Evolutionary conservation across 108 stramenopile genomes (phyloP), one percentile per base, ranked within the genome.

Genomic region (Pseudonitzschia delicatissima): DNA sequence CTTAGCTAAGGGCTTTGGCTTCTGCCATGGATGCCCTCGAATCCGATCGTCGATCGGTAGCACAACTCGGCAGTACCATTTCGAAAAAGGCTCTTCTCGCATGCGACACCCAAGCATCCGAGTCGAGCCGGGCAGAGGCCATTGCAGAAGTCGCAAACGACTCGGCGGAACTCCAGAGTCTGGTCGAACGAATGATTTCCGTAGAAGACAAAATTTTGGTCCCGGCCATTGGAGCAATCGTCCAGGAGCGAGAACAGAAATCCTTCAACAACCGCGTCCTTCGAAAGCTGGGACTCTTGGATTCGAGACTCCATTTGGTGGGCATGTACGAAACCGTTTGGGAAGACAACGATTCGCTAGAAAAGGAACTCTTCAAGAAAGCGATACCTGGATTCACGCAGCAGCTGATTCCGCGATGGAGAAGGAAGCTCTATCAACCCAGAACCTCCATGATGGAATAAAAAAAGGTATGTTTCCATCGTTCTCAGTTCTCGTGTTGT

Each of bases 391-490:
- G 67, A 11, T 57, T 89, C 0, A 71, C 88, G 25, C 79, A 82
- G 42, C 62, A 66, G 33, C 78, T 92, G 83, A 92, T 92, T 66
- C 86, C 84, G 36, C 62, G 87, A 15, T 92, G 91, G 91, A 86
- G 83, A 49, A 76, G 83, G 9, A 79, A 58, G 21, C 67, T 92
- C 28, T 92, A 92, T 64, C 71, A 77, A 67, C 91, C 91, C 2
- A 68, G 68, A 69, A 55, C 70, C 4, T 28, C 36, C 52, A 60
- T 71, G 45, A 28, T 71, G 20, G 39, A 40, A 42, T 61, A 42
- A 26, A 39, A 39, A 11, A 39, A 8, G 37, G 37, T 8, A 39
- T 11, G 8, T 8, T 11, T 39, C 11, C 11, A 39, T 48, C 2
- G 20, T 21, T 17, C 47, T 48, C 47, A 48, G 2, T 21, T 48